These are phyloP conservation scores for Posidonia australis DNA, from an alignment of 106 monocot genomes.

Conservation along the genomic window DNA sequence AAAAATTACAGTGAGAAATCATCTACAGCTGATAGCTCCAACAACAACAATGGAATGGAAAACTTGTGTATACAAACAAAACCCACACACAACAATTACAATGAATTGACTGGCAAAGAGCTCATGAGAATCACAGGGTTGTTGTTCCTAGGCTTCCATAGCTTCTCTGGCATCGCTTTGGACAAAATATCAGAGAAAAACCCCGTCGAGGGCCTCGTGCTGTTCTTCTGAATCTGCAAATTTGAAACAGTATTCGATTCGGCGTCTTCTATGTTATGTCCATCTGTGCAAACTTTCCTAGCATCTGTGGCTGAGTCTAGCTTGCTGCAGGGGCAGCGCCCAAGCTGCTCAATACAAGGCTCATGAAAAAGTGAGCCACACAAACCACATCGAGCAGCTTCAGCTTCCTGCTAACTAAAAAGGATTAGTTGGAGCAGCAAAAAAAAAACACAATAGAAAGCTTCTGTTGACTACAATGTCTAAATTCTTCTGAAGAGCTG, in stretches of 20 bases:
- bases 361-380: slow-evolving; percentile 72
- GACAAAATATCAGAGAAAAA: slow-evolving; percentile 58
- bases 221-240: slow-evolving; percentile 8
- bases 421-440: background rate
- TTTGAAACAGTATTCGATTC: background rate
- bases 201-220: slow-evolving; percentile 28
- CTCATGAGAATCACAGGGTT: slow-evolving; percentile 80
- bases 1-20: no score
- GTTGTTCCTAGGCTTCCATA: slow-evolving; percentile 44
- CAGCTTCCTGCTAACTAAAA: slow-evolving; percentile 47
- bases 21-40: no score
- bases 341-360: slow-evolving; percentile 42
- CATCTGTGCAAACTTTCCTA: background rate
- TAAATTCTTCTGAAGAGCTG: background rate
- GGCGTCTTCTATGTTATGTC: background rate
- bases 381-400: slow-evolving; percentile 48
- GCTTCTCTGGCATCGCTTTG: slow-evolving; percentile 45
- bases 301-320: background rate
- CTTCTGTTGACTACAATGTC: background rate
- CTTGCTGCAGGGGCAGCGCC: slow-evolving; percentile 54
- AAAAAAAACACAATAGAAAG: background rate
- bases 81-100: background rate
- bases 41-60: no score
- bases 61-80: background rate
- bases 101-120: slow-evolving; percentile 38